Evolutionary conservation across 1,284 basidiomycete species (phyloP).

Genomic region (Ustilago nuda): DNA sequence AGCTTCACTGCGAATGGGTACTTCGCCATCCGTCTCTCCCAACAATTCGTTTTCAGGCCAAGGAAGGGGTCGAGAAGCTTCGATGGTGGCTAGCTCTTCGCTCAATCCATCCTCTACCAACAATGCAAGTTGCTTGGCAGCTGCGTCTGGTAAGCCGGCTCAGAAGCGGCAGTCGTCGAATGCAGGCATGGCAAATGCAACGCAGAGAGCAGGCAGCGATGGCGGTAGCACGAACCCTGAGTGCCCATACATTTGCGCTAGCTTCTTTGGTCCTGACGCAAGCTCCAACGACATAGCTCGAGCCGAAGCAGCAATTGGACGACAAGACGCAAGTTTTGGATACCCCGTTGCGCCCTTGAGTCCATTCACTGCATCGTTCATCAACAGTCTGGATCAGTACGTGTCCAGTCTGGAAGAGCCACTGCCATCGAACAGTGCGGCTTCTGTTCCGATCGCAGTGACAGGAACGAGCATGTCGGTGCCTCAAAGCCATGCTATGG

Average conservation of each 20-base stretch:
- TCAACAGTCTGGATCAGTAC: constrained; percentile 50
- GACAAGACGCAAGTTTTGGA: constrained; percentile 42
- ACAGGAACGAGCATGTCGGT: constrained; percentile 18
- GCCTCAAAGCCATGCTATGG: constrained; percentile 31
- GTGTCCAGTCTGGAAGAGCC: constrained; percentile 48
- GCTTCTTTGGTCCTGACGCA: constrained; percentile 48
- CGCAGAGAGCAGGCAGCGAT: constrained; percentile 1
- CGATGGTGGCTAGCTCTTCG: constrained; percentile 7
- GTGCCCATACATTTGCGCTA: constrained; percentile 39
- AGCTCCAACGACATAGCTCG: constrained; percentile 43
- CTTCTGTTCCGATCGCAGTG: constrained; percentile 15
- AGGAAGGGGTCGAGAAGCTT: constrained; percentile 22
- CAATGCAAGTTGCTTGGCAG: constrained; percentile 14
- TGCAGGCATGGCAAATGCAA: constrained; percentile 8
- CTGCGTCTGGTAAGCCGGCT: not conserved
- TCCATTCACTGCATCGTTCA: constrained; percentile 46
- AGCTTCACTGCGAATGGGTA: constrained; percentile 44
- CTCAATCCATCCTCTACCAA: constrained; percentile 3
- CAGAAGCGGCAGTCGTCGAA: constrained; percentile 8
- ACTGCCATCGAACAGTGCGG: constrained; percentile 24
- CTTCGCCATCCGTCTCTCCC: constrained; percentile 20
- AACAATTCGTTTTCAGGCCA: constrained; percentile 13
- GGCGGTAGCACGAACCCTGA: constrained; percentile 24
- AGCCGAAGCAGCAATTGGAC: constrained; percentile 41
- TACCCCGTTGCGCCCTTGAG: constrained; percentile 43